Evolutionary conservation across 2,329 filamentous ascomycete genomes (phyloP).

Genomic region (Cordyceps fumosorosea): DNA sequence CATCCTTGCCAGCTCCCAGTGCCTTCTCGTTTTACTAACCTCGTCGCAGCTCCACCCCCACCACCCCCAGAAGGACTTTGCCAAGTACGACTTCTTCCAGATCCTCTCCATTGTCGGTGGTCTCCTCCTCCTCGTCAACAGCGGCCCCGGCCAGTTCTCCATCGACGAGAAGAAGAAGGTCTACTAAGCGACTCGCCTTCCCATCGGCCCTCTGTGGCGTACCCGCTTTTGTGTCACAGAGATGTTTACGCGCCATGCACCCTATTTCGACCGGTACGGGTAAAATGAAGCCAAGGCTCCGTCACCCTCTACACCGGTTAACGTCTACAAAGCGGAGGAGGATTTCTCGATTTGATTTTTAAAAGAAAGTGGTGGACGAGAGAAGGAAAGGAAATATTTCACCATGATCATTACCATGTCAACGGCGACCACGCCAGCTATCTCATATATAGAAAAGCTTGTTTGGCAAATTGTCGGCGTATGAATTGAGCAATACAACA

Average conservation of each 20-base stretch:
- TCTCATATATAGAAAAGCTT: slow-evolving; percentile 14
- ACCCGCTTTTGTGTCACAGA: neutral
- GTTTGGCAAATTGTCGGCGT: slow-evolving; percentile 9
- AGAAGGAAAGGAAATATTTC: slow-evolving; percentile 1
- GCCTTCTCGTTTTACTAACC: slow-evolving; percentile 13
- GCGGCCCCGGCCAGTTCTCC: slow-evolving; percentile 93
- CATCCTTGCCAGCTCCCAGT: neutral
- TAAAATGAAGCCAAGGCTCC: neutral
- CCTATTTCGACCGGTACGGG: neutral
- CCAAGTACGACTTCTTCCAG: slow-evolving; percentile 99
- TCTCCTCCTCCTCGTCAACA: slow-evolving; percentile 94
- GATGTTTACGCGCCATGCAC: neutral
- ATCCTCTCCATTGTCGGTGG: slow-evolving; percentile 97
- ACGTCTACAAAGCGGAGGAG: neutral
- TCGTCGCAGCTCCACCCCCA: slow-evolving; percentile 75
- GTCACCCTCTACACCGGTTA: neutral
- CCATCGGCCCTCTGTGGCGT: neutral
- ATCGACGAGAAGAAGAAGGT: slow-evolving; percentile 99
- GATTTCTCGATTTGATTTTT: neutral
- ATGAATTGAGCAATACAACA: slow-evolving; percentile 10
- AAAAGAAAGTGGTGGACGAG: neutral
- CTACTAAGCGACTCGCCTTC: slow-evolving; percentile 55
- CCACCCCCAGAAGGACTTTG: slow-evolving; percentile 99
- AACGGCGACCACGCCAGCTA: slow-evolving; percentile 8
- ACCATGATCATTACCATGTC: slow-evolving; percentile 12